Percentiles rank a stretch among this genome's conserved stretches.
Conservation (phyloP, 2,329 filamentous ascomycete species). For the Penicillium concentricum region DNA sequence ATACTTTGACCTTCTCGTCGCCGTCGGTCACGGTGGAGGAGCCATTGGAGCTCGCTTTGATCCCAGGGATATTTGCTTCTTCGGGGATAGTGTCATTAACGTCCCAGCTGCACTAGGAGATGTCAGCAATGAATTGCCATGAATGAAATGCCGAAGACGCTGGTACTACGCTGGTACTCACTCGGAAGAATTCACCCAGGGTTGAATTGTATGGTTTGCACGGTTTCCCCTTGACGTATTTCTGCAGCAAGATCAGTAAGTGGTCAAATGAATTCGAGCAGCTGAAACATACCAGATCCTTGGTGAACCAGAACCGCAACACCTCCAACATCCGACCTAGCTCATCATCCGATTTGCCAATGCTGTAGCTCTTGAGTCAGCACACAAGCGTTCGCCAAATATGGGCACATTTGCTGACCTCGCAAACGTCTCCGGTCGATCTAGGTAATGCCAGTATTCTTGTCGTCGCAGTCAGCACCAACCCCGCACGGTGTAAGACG, state of each 20-base stretch:
- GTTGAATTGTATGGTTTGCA: conserved; percentile 99
- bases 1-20: conserved; percentile 68
- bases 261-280: conserved; percentile 1
- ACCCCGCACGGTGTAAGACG: not conserved
- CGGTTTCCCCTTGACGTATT: conserved; percentile 97
- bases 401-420: conserved; percentile 46
- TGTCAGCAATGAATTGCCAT: not conserved
- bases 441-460: conserved; percentile 99
- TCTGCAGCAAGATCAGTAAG: conserved; percentile 49
- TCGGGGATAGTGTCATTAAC: conserved; percentile 73
- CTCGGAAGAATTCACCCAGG: conserved; percentile 93
- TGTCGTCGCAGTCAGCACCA: conserved; percentile 17
- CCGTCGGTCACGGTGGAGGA: conserved; percentile 32
- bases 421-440: conserved; percentile 86
- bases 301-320: conserved; percentile 96
- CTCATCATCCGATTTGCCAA: conserved; percentile 85
- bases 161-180: conserved; percentile 48
- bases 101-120: conserved; percentile 83
- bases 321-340: conserved; percentile 94
- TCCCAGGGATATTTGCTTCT: conserved; percentile 47
- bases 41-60: conserved; percentile 32
- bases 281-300: conserved; percentile 66
- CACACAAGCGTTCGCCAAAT: conserved; percentile 18
- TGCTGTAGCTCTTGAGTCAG: conserved; percentile 51
- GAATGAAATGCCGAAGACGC: not conserved